phyloP scores from a whole-genome alignment of 2,329 filamentous ascomycete genomes.

The Sclerotinia minor region DNA sequence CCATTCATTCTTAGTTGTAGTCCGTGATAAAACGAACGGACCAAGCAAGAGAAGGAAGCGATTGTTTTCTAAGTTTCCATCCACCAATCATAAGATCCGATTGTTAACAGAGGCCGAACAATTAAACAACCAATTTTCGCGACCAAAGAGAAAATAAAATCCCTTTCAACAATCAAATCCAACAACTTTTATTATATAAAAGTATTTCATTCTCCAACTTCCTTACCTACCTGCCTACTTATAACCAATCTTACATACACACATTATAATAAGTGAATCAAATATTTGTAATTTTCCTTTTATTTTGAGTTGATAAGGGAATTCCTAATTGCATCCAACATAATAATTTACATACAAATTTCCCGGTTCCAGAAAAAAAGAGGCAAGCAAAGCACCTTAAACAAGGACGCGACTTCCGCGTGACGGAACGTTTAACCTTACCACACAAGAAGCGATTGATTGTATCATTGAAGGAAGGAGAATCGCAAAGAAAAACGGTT shows the following conservation, averaged over 20 bases:
- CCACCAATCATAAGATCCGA: neutral
- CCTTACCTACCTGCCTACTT: neutral
- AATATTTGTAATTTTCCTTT: neutral
- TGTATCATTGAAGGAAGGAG: constrained; percentile 11
- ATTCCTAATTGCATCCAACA: neutral
- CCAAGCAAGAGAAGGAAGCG: neutral
- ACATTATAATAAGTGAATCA: neutral
- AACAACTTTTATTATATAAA: neutral
- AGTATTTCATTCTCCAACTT: neutral
- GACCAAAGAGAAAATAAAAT: constrained; percentile 17
- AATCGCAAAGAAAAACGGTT: constrained; percentile 10
- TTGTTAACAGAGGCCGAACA: neutral
- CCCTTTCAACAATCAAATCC: neutral
- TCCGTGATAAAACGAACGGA: neutral
- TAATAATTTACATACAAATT: neutral
- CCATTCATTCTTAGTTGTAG: neutral
- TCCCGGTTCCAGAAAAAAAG: neutral
- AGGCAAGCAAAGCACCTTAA: constrained; percentile 15
- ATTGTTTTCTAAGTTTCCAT: neutral
- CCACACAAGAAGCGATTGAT: neutral
- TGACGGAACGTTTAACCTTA: constrained; percentile 19
- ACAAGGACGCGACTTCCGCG: constrained; percentile 24
- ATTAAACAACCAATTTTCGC: constrained; percentile 11
- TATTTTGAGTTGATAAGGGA: neutral
- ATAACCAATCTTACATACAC: neutral